A percentile compares a stretch with the other conserved stretches of the same genome.
phyloP scores from a whole-genome alignment of 495 filamentous ascomycete genomes.

The Rostrohypoxylon terebratum region DNA sequence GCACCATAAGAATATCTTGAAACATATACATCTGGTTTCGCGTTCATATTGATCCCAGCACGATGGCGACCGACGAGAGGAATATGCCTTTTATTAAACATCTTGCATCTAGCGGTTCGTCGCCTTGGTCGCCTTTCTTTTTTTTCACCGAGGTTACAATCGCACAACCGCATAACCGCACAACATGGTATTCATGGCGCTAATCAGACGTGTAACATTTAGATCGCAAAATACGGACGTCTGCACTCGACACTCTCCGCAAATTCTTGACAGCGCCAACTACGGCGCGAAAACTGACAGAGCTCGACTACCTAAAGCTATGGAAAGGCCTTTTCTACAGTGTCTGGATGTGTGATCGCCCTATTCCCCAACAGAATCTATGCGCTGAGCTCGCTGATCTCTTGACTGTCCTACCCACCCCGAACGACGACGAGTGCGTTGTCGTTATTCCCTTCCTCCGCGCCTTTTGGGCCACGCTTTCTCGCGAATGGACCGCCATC shows the following conservation, averaged over 20 bases:
- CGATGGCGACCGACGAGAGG: constrained; percentile 58
- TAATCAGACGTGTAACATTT: constrained; percentile 8
- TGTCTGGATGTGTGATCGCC: constrained; percentile 94
- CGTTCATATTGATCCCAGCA: background rate
- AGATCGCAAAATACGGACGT: constrained; percentile 86
- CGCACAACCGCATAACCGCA: background rate
- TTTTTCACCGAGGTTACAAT: background rate
- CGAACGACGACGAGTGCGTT: constrained; percentile 51
- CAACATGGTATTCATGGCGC: background rate
- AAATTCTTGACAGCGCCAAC: constrained; percentile 78
- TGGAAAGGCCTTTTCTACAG: constrained; percentile 99
- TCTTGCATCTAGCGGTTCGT: constrained; percentile 64
- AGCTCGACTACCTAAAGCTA: constrained; percentile 86
- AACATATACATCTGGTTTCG: background rate
- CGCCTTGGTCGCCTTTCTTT: background rate
- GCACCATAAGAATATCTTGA: background rate
- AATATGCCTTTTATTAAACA: constrained; percentile 65
- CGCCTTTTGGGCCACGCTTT: constrained; percentile 92
- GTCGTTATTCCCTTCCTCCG: constrained; percentile 72
- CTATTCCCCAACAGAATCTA: constrained; percentile 86
- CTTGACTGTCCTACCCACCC: constrained; percentile 69
- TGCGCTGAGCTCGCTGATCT: constrained; percentile 80
- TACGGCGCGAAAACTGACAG: constrained; percentile 63
- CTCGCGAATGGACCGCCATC: constrained; percentile 81
- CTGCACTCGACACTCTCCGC: constrained; percentile 81